Conservation (phyloP, 2,329 filamentous ascomycete genomes). For the Alternaria triticimaculans region DNA sequence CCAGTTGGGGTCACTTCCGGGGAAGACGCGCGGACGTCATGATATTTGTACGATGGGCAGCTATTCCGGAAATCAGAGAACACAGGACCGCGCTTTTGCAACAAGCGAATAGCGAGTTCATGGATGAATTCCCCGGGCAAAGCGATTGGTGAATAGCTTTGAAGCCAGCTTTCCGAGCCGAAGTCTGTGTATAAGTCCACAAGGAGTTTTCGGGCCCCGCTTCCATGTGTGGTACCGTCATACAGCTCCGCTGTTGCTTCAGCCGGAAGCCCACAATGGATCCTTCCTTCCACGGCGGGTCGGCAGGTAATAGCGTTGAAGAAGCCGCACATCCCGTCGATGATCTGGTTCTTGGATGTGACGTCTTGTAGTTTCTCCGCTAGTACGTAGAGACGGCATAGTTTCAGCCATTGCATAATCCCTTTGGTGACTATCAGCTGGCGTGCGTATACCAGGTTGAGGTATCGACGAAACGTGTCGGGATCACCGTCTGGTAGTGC, state of each 20-base stretch:
- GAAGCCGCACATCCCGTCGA: neutral
- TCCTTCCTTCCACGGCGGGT: no score
- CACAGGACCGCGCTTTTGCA: no score
- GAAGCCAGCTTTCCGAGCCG: no score
- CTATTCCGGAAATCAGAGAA: no score
- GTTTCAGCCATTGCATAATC: fast-evolving
- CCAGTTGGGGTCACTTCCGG: no score
- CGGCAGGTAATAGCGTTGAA: neutral
- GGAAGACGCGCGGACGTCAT: no score
- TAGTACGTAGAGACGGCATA: neutral
- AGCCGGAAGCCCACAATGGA: no score
- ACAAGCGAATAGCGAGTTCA: no score
- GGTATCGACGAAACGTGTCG: neutral
- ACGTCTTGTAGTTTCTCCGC: neutral
- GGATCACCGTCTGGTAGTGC: neutral
- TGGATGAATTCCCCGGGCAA: no score
- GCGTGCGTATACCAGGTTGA: neutral
- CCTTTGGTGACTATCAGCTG: neutral
- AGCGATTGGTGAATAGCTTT: no score
- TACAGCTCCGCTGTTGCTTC: neutral
- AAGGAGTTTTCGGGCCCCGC: neutral
- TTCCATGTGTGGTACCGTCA: neutral
- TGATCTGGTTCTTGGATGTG: neutral
- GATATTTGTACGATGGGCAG: no score
- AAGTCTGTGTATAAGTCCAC: neutral